Percentiles rank a stretch among this genome's conserved stretches.
Conservation (phyloP, 1,284 basidiomycete genomes). For the Mycena citricolor region DNA sequence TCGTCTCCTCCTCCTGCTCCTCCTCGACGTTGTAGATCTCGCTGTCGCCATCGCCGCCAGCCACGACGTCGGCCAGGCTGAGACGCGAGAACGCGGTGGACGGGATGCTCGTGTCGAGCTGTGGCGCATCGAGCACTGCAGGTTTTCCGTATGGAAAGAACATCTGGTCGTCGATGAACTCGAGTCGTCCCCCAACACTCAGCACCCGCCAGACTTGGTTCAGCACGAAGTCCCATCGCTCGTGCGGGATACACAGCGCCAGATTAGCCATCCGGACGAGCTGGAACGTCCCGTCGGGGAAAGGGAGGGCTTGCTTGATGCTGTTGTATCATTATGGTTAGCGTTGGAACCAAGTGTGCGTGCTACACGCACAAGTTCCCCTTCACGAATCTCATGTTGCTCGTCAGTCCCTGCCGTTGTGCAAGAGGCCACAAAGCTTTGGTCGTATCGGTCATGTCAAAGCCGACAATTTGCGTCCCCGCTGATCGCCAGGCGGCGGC, state of each 20-base stretch:
- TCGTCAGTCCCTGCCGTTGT: constrained; percentile 28
- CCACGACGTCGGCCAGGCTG: constrained; percentile 18
- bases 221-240: constrained; percentile 58
- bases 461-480: constrained; percentile 54
- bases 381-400: constrained; percentile 54
- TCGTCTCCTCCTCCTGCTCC: constrained; percentile 25
- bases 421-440: constrained; percentile 38
- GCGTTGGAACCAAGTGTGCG: too few relatives aligned
- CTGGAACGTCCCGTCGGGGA: constrained; percentile 61
- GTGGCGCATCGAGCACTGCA: constrained; percentile 6
- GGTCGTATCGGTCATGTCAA: constrained; percentile 53
- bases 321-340: too few relatives aligned
- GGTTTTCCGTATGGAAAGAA: constrained; percentile 53
- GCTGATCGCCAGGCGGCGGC: constrained; percentile 55
- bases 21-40: constrained; percentile 29
- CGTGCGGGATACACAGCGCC: constrained; percentile 55
- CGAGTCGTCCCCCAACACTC: constrained; percentile 57
- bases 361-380: constrained; percentile 65
- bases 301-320: constrained; percentile 55
- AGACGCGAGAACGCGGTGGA: constrained; percentile 17
- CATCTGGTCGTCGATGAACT: constrained; percentile 70
- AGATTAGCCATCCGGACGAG: constrained; percentile 69
- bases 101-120: constrained; percentile 17
- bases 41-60: constrained; percentile 21
- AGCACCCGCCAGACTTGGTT: constrained; percentile 61